Conservation (phyloP, 805 yeast genomes). For the Yamadazyma phyllophila region DNA sequence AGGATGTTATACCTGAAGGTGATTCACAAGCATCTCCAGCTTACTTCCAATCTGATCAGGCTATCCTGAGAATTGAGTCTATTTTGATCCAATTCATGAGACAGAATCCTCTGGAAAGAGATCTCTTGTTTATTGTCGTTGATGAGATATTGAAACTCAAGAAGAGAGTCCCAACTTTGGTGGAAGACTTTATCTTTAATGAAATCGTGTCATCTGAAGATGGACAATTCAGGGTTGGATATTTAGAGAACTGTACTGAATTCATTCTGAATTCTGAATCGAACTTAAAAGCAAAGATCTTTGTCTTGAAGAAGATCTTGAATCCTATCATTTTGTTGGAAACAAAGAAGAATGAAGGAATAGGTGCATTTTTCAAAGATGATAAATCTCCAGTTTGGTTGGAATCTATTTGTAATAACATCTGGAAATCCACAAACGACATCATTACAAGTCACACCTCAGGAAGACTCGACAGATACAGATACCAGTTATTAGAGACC, state of each 20-base stretch:
- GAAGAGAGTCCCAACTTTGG: constrained; percentile 41
- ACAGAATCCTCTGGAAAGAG: constrained; percentile 22
- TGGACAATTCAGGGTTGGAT: constrained; percentile 44
- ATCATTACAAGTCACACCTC: constrained; percentile 51
- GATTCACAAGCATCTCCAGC: constrained; percentile 51
- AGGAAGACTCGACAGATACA: constrained; percentile 68
- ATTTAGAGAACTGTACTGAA: constrained; percentile 51
- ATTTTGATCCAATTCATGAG: constrained; percentile 29
- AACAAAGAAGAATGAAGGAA: constrained; percentile 46
- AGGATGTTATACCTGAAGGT: constrained; percentile 29
- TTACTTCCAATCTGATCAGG: constrained; percentile 70
- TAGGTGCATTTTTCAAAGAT: constrained; percentile 44
- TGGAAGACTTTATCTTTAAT: constrained; percentile 59
- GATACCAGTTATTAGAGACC: constrained; percentile 76
- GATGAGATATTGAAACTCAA: constrained; percentile 43
- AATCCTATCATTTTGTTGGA: constrained; percentile 67
- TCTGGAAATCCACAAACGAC: constrained; percentile 72
- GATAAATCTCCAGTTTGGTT: constrained; percentile 58
- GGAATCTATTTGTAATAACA: constrained; percentile 51
- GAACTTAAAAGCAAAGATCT: constrained; percentile 54
- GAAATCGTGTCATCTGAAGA: constrained; percentile 54
- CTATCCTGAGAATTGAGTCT: constrained; percentile 59
- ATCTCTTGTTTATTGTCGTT: constrained; percentile 29
- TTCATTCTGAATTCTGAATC: constrained; percentile 46
- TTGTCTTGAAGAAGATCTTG: constrained; percentile 53